Base-by-base conservation (phyloP, 2,329 filamentous ascomycete genomes). In the Berkeleyomyces basicola region DNA sequence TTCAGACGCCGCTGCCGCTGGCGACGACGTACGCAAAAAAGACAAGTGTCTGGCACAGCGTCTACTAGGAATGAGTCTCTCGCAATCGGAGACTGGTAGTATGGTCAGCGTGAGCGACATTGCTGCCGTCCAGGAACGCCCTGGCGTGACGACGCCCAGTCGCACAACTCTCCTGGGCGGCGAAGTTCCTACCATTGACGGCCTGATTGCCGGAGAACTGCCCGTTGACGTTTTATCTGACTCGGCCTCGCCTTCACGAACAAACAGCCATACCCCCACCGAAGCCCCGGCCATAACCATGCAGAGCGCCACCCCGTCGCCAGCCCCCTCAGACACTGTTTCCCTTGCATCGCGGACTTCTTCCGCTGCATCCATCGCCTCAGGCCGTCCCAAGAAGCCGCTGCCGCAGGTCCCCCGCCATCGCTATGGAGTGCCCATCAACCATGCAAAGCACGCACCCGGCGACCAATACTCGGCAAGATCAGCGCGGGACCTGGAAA, bases 121-220 rank as follows among this genome's bases (percentile, higher is more conserved):
- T 49, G 89, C 90, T 5, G 82, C 83, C 9, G 86, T 90, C 53
- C 88, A 80, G 71, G 89, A 92, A 73, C 90, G 88, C 71, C 89
- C 89, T 0, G 89, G 87, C 0, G 83, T 92, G 31, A 84, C 90
- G 68, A 90, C 89, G 16, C 89, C 88, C 4, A 90, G 88, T 70
- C 79, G 85, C 57, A 82, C 76, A 33, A 55, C 59, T 14, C 59
- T 47, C 16, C 31, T 42, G 37, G 53, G 55, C 6, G 63, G 49
- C 4, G 64, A 62, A 4, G 46, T 51, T 7, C 61, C 61, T 9
- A 53, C n/a, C 16, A 65, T 63, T 47, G 63, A 65, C 40, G 63
- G 63, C 14, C 46, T 65, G 10, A 49, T 65, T 11, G 63, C 63
- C 9, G 63, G 61, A 6, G 63, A 65, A 33, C 55, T 65, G 7